phyloP scores from a whole-genome alignment of 176 grass and related monocot species.

The Tuctoria greenei region DNA sequence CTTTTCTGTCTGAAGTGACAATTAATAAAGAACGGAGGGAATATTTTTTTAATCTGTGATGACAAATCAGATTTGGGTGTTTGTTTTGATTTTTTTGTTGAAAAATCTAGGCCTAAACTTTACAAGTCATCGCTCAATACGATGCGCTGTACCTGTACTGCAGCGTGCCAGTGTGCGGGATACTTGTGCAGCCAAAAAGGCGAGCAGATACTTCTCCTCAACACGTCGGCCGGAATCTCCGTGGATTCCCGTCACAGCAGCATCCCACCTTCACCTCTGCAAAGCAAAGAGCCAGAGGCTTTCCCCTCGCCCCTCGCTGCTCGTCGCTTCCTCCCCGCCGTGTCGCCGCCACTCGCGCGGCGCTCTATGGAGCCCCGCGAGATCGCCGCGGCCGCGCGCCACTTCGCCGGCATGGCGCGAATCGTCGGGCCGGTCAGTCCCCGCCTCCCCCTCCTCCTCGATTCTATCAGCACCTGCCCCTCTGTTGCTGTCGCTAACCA shows the following conservation, averaged over 20 bases:
- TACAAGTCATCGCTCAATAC: not conserved
- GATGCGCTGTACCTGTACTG: no score
- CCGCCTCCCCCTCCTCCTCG: not conserved
- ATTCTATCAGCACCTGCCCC: not conserved
- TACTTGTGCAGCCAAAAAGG: not conserved
- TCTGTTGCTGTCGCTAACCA: constrained; percentile 24
- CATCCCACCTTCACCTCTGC: not conserved
- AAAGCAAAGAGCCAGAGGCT: not conserved
- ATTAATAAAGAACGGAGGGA: no score
- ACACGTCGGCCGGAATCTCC: not conserved
- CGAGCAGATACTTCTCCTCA: not conserved
- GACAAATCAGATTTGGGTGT: no score
- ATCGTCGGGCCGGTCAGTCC: constrained; percentile 75
- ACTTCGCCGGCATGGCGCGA: constrained; percentile 71
- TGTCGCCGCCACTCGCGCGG: not conserved
- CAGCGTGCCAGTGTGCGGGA: not conserved
- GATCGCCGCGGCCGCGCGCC: constrained; percentile 52
- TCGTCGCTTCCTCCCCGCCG: not conserved
- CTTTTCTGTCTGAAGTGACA: no score
- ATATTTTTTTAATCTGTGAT: no score
- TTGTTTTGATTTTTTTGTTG: no score
- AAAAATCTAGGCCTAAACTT: no score
- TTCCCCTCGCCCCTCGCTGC: not conserved
- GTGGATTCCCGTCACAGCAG: not conserved
- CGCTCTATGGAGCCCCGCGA: constrained; percentile 56